Base-by-base conservation (phyloP, 495 filamentous ascomycete genomes). In the Copromyces sp. region DNA sequence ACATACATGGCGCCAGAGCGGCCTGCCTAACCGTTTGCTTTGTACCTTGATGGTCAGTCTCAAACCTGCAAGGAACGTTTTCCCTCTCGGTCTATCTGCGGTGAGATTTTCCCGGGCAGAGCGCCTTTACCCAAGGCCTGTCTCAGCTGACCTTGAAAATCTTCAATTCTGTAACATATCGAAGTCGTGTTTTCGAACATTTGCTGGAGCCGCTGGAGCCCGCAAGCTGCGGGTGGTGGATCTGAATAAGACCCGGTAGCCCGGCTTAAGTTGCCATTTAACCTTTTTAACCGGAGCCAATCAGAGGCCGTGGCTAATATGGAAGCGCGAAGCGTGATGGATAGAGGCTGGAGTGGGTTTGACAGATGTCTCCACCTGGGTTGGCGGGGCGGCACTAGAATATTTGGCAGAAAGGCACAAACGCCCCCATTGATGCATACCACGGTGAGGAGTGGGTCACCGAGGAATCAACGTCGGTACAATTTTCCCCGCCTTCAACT, bases 171-270 rank as follows among this genome's bases (percentile, higher is more conserved):
- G 53, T 61, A 65, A 35, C 29, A 4, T 35, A 1, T 2, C 2
- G 53, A 65, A 65, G 29, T 65, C 29, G 53, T 65, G 53, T 35
- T 65, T 37, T 1, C 24, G 53, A 37, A 16, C 29, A 35, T 35
- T 65, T 35, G 53, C 35, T 65, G 53, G 53, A 17, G 53, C 41
- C 71, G 71, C 70, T 72, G 72, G 71, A 74, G 41, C 71, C 69
- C 68, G n/a, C 39, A 39, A 68, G 61, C 24, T 29, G 44, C 29
- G 37, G 40, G 53, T 35, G 53, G 59, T 32, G 41, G 17, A 20
- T 32, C 12, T 73, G 41, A 75, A 76, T 70, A 78, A 76, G 76
- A 78, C 79, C 78, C 76, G 79, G 78, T 72, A 78, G 76, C 75
- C 79, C 79, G 75, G 78, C 76, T 71, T 68, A 77, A 65, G 71